Evolutionary conservation across 2,329 filamentous ascomycete genomes (phyloP), one percentile per base, ranked within the genome.

Genomic region (Pezicula radicicola): DNA sequence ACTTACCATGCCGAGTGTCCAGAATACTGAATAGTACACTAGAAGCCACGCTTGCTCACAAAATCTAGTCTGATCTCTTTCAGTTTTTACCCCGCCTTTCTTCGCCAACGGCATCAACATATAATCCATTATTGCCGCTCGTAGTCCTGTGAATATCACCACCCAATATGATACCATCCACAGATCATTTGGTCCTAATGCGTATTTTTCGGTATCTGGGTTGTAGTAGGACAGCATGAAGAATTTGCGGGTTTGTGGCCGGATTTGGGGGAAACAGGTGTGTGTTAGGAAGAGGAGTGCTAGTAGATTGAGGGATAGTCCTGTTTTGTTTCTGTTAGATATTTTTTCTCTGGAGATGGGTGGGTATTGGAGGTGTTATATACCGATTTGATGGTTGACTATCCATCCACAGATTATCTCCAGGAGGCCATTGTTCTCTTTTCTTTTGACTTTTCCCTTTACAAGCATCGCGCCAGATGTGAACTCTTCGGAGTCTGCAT

Each of bases 41-140:
- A 94, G 73, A 65, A 95, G 76, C 89, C 91, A 97, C 19, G 85
- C 90, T 72, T 97, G 93, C 72, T 97, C 93, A 52, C 90, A 90
- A 70, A 97, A 94, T 49, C 93, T 81, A 50, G 87, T 74, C 39
- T 83, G 81, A 73, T 96, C 28, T n/a, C 35, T 96, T 66, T 77
- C 79, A 68, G 87, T 88, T 60, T 78, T 78, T 61, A 96, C 81
- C 35, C 92, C 92, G 57, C 80, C 78, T 42, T 76, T 71, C 56
- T 81, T 83, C 35, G 87, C 91, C 50, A 93, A 71, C 4, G 93
- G 93, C 15, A 84, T 81, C 48, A 97, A 77, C 8, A 94, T 63
- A 72, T 95, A 93, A 67, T 96, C 91, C 82, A 97, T 94, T 52
- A 81, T 75, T 49, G 81, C 84, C 30, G 90, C 91, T 53, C 92